phyloP scores from a whole-genome alignment of 2,329 filamentous ascomycete genomes.

The Penicillium sp. region DNA sequence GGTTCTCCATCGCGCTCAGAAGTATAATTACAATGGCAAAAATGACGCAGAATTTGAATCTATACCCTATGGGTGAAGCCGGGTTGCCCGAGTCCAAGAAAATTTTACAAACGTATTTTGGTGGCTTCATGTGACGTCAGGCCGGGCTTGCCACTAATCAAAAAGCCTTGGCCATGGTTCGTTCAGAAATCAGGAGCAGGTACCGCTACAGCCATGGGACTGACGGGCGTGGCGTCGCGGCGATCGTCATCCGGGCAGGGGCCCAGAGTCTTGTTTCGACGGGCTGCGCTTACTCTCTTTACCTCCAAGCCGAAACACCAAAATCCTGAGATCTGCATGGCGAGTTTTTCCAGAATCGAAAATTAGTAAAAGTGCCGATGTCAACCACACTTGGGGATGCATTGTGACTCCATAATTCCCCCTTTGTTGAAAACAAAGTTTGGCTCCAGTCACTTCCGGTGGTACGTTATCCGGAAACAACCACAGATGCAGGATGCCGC shows the following conservation, averaged over 20 bases:
- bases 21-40: neutral
- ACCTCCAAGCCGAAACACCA: neutral
- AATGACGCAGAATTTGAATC: neutral
- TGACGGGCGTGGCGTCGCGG: conserved; percentile 24
- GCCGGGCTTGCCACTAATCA: neutral
- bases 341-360: conserved; percentile 16
- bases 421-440: conserved; percentile 8
- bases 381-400: conserved; percentile 7
- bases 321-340: neutral
- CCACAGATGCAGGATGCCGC: conserved; percentile 1
- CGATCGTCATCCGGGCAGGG: conserved; percentile 21
- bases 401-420: neutral
- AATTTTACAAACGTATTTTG: neutral
- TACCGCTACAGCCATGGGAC: conserved; percentile 9
- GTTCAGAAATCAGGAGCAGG: conserved; percentile 11
- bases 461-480: conserved; percentile 19
- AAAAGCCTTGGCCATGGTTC: conserved; percentile 8
- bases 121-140: conserved; percentile 26
- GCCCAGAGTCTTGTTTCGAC: conserved; percentile 21
- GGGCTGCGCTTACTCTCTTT: conserved; percentile 15
- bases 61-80: neutral
- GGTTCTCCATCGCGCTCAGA: conserved; percentile 16
- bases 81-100: neutral
- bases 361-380: conserved; percentile 12
- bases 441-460: conserved; percentile 11